Conservation (phyloP, 805 yeast species). For the Saccharomycopsis guyanensis region DNA sequence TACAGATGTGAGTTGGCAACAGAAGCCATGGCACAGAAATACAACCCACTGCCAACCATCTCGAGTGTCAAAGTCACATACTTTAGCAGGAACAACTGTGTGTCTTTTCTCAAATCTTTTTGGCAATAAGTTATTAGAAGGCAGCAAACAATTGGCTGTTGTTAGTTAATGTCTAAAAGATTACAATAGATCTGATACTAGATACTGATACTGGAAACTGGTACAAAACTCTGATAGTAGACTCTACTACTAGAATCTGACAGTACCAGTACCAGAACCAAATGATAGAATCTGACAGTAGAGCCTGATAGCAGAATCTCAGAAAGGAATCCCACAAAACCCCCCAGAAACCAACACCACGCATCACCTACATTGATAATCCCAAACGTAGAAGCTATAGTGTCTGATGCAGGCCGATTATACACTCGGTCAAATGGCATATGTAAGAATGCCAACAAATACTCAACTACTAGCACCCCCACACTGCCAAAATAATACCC, state of each 20-base stretch:
- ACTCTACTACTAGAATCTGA: not conserved
- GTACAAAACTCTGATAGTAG: not conserved
- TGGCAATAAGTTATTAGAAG: conserved; percentile 1
- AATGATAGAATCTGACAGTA: too few species aligned
- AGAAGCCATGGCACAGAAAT: not conserved
- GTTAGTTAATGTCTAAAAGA: too few species aligned
- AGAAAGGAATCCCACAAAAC: too few species aligned
- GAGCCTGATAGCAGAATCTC: too few species aligned
- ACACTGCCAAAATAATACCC: conserved; percentile 4
- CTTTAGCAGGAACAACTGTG: not conserved
- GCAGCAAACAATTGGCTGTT: conserved; percentile 7
- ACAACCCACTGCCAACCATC: not conserved
- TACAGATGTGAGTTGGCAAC: not conserved
- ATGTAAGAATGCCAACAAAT: conserved; percentile 8
- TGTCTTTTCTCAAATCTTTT: not conserved
- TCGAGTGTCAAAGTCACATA: conserved; percentile 1
- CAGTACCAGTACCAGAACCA: conserved; percentile 1
- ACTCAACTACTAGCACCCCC: conserved; percentile 1
- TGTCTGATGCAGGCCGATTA: conserved; percentile 10
- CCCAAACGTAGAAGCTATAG: conserved; percentile 1
- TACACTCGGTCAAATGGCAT: conserved; percentile 4
- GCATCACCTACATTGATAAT: not conserved
- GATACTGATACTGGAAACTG: too few species aligned
- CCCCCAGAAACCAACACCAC: not conserved
- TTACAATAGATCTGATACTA: too few species aligned